phyloP scores from a whole-genome alignment of 129 eudicot genomes.

The Lactuca sativa region DNA sequence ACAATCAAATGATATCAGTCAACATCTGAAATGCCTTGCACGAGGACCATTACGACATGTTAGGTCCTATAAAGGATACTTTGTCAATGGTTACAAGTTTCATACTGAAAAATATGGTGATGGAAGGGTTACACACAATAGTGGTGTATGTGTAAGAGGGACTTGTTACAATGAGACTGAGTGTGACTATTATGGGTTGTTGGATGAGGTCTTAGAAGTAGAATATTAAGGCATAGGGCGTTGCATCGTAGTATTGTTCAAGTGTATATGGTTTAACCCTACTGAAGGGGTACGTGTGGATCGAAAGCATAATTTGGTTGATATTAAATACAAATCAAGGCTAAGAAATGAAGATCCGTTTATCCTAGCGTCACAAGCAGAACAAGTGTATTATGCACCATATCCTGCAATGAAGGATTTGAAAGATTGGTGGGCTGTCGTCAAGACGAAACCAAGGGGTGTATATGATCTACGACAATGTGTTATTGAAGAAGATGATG shows the following conservation, averaged over 20 bases:
- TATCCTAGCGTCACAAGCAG: no score
- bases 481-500: no score
- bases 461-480: background rate
- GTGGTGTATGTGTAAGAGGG: background rate
- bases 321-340: background rate
- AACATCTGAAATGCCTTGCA: conserved; percentile 5
- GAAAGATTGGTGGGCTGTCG: no score
- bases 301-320: background rate
- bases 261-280: conserved; percentile 1
- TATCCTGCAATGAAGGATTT: no score
- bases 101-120: no score
- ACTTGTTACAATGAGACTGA: background rate
- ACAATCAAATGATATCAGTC: background rate
- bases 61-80: conserved; percentile 1
- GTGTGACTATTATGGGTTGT: conserved; percentile 11
- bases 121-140: no score
- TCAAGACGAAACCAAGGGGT: no score
- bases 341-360: no score
- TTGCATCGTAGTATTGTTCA: background rate
- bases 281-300: background rate
- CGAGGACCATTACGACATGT: conserved; percentile 3
- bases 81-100: no score
- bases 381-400: no score
- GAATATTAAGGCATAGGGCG: background rate
- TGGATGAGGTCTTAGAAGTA: conserved; percentile 11